These are phyloP conservation scores for Eudorina sp. DNA, from an alignment of 139 green algal genomes.

Conservation along the genomic window DNA sequence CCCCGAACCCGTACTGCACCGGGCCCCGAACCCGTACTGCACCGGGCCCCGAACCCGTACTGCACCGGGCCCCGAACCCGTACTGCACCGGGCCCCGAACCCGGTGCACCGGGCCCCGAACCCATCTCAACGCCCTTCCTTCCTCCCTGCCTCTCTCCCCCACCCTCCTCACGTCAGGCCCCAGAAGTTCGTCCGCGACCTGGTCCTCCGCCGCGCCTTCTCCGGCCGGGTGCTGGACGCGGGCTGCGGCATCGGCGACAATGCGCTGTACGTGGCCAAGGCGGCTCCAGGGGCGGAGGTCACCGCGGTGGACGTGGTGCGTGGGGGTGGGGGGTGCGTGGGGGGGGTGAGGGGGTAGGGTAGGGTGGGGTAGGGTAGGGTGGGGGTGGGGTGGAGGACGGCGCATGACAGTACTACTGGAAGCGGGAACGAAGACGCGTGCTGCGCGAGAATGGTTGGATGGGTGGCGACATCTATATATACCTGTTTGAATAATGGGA, in stretches of 20 bases:
- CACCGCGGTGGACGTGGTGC: conserved; percentile 16
- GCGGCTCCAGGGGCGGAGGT: not conserved
- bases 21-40: not conserved
- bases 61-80: too few species aligned
- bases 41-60: too few species aligned
- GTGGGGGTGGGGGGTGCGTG: not conserved
- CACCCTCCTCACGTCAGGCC: too few species aligned
- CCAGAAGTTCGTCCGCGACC: not conserved
- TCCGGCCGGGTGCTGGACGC: conserved; percentile 24
- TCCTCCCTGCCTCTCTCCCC: too few species aligned
- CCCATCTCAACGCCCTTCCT: not conserved
- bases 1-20: not conserved
- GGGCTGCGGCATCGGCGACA: conserved; percentile 45
- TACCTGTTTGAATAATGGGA: not conserved
- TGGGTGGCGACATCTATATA: too few species aligned
- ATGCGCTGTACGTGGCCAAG: conserved; percentile 24
- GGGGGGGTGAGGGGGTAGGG: not conserved
- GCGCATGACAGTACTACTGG: not conserved
- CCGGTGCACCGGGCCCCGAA: not conserved
- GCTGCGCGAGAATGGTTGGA: too few species aligned
- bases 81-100: too few species aligned
- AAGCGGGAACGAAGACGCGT: too few species aligned
- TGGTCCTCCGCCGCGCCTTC: not conserved
- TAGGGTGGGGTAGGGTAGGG: not conserved
- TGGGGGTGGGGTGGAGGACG: not conserved